Percentiles rank a stretch among this genome's conserved stretches.
Evolutionary conservation across 768 basidiomycete genomes (phyloP).

Genomic region (Plicaturopsis crispa): DNA sequence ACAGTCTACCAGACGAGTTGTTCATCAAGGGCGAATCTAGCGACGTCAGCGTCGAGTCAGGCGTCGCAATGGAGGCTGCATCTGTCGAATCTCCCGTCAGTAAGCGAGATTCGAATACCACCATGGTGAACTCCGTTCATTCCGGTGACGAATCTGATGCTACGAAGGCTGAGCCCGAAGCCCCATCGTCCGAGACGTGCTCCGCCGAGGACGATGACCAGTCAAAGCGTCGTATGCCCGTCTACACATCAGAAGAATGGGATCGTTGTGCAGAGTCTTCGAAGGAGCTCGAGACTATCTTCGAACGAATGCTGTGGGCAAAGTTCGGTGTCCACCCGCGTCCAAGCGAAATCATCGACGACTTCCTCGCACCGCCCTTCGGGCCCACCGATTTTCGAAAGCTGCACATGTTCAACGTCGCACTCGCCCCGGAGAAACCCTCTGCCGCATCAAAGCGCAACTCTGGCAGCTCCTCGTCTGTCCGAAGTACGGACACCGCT

Average conservation of each 20-base stretch:
- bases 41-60: too few relatives aligned
- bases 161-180: not conserved
- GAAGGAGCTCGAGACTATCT: conserved; percentile 44
- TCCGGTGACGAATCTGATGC: not conserved
- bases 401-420: not conserved
- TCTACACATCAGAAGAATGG: too few relatives aligned
- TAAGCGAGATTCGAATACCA: not conserved
- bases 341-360: conserved; percentile 42
- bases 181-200: too few relatives aligned
- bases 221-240: too few relatives aligned
- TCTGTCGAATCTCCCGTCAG: too few relatives aligned
- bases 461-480: too few relatives aligned
- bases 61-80: too few relatives aligned
- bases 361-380: conserved; percentile 22
- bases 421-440: not conserved
- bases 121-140: not conserved
- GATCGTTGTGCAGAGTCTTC: not conserved
- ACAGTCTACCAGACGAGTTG: too few relatives aligned
- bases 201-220: too few relatives aligned
- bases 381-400: too few relatives aligned
- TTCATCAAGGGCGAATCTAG: too few relatives aligned
- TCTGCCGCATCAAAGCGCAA: too few relatives aligned
- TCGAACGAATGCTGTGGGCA: conserved; percentile 47
- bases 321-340: conserved; percentile 45
- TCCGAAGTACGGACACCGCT: conserved; percentile 10